phyloP scores from a whole-genome alignment of 371 early-diverging fungal genomes.

The Apophysomyces variabilis region DNA sequence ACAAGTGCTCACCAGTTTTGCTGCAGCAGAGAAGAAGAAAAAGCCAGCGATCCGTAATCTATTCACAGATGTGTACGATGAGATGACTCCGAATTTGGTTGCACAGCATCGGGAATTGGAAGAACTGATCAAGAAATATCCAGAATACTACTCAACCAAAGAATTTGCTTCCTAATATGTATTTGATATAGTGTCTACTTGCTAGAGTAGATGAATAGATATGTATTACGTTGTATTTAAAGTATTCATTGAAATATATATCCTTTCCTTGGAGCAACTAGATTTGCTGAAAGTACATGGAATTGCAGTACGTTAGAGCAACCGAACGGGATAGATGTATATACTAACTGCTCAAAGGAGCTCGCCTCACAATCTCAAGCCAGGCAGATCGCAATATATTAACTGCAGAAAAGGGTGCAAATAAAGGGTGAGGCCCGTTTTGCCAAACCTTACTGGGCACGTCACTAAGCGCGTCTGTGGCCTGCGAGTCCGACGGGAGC shows the following conservation, averaged over 20 bases:
- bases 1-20: conserved; percentile 78
- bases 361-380: no score
- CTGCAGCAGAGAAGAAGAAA: conserved; percentile 83
- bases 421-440: neutral
- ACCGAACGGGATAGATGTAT: no score
- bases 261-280: no score
- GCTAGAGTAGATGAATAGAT: no score
- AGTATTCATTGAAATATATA: no score
- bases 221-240: no score
- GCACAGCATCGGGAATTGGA: conserved; percentile 83
- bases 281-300: no score
- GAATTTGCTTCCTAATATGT: conserved; percentile 31
- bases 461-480: neutral
- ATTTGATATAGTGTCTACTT: no score
- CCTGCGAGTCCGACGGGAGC: neutral
- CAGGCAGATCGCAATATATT: no score
- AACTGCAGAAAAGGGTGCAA: no score
- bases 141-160: conserved; percentile 80
- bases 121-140: conserved; percentile 82
- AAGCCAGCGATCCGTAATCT: conserved; percentile 85
- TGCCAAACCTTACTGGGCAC: neutral
- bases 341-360: no score
- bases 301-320: no score
- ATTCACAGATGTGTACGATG: conserved; percentile 95
- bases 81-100: conserved; percentile 72